A percentile compares a stretch with the other conserved stretches of the same genome.
Evolutionary conservation across 2,329 filamentous ascomycete genomes (phyloP).

Genomic region (Sporothrix pallida): DNA sequence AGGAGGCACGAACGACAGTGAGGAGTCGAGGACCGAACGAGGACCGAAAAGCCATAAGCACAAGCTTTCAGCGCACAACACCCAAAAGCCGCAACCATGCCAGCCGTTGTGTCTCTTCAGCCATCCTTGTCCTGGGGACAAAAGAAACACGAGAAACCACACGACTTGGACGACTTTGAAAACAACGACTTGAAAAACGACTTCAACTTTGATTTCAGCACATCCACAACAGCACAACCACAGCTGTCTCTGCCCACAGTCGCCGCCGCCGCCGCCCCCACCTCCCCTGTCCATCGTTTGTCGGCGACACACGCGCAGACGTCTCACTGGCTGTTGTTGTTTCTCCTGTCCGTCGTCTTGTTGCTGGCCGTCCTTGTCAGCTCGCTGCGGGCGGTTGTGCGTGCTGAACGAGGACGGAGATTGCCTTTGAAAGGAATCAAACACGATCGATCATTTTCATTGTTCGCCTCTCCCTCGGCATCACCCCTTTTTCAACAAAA

Average conservation of each 20-base stretch:
- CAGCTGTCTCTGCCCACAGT: not conserved
- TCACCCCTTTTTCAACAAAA: conserved; percentile 9
- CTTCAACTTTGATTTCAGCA: not conserved
- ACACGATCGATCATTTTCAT: not conserved
- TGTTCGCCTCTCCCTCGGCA: not conserved
- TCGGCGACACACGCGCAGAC: not conserved
- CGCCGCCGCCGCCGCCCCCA: too few relatives aligned
- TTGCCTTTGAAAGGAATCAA: too few relatives aligned
- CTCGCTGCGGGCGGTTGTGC: conserved; percentile 6
- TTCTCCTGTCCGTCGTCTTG: not conserved
- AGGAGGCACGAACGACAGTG: not conserved
- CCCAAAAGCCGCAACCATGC: conserved; percentile 11
- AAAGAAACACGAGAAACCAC: conserved; percentile 2
- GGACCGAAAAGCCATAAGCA: not conserved
- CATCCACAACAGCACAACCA: not conserved
- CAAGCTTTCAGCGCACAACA: too few relatives aligned
- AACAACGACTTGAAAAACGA: not conserved
- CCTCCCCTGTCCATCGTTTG: not conserved
- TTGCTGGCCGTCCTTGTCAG: conserved; percentile 22
- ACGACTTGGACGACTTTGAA: not conserved
- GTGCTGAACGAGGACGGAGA: too few relatives aligned
- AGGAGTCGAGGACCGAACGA: too few relatives aligned
- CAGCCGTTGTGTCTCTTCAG: conserved; percentile 23
- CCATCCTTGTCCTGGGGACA: not conserved
- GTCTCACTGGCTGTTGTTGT: conserved; percentile 27